These are phyloP conservation scores for Pharnaceum exiguum DNA, from an alignment of 148 eudicot genomes.

Conservation along the genomic window DNA sequence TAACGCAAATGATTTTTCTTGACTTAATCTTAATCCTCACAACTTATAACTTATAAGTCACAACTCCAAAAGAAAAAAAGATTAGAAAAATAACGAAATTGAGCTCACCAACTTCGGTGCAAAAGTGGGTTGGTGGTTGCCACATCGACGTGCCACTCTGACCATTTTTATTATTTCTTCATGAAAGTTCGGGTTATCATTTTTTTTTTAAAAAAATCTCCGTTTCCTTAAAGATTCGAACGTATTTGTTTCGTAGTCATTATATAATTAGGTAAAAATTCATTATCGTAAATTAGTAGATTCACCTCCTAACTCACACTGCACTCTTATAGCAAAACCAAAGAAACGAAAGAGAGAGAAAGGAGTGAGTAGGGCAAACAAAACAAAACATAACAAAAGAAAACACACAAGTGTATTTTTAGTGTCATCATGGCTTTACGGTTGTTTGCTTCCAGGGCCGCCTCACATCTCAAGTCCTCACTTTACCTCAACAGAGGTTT, in stretches of 20 bases:
- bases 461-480: slow-evolving; percentile 57
- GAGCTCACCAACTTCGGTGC: slow-evolving; percentile 19
- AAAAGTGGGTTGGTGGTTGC: slow-evolving; percentile 16
- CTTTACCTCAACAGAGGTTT: slow-evolving; percentile 42
- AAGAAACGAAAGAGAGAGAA: not conserved
- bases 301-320: slow-evolving; percentile 4
- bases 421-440: slow-evolving; percentile 40
- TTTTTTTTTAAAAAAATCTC: too few relatives aligned
- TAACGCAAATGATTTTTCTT: too few relatives aligned
- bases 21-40: too few relatives aligned
- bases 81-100: too few relatives aligned
- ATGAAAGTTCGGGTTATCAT: not conserved
- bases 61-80: too few relatives aligned
- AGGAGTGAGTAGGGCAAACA: not conserved
- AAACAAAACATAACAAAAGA: too few relatives aligned
- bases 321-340: not conserved
- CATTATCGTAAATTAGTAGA: too few relatives aligned
- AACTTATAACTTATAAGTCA: too few relatives aligned
- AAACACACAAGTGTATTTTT: too few relatives aligned
- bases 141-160: slow-evolving; percentile 11
- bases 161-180: not conserved
- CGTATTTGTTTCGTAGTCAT: not conserved
- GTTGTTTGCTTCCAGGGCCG: slow-evolving; percentile 58
- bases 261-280: too few relatives aligned
- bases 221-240: not conserved